A percentile compares a stretch with the other conserved stretches of the same genome.
phyloP scores from a whole-genome alignment of 345 rosid genomes.

The Brassica napus region DNA sequence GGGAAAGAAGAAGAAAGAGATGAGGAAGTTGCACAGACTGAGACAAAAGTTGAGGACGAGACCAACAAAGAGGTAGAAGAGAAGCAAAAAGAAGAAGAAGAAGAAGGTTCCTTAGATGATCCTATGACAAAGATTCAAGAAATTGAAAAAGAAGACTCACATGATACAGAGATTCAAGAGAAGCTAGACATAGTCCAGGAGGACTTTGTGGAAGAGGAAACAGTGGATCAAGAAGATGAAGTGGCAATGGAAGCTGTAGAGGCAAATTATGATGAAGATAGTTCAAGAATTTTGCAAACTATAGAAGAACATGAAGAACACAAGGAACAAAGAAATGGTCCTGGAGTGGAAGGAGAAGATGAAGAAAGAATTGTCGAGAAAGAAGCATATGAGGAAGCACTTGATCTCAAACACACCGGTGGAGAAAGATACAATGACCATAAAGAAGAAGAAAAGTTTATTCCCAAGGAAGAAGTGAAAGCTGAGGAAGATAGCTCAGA shows the following conservation, averaged over 20 bases:
- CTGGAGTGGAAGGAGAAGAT: not conserved
- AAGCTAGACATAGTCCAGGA: conserved; percentile 8
- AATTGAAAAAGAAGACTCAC: conserved; percentile 5
- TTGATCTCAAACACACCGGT: conserved; percentile 3
- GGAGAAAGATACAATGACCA: not conserved
- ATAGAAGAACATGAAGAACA: not conserved
- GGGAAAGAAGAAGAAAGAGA: conserved; percentile 5
- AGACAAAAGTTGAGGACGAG: not conserved
- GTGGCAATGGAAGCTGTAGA: not conserved
- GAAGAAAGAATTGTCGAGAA: not conserved
- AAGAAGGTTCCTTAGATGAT: not conserved
- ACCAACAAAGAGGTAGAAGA: not conserved
- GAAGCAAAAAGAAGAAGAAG: not conserved
- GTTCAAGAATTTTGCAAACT: not conserved
- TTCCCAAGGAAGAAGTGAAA: not conserved
- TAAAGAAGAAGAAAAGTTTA: not conserved
- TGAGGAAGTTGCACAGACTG: not conserved
- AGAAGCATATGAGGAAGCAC: not conserved
- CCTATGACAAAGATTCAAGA: not conserved
- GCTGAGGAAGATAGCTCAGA: conserved; percentile 3
- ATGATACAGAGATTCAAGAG: not conserved
- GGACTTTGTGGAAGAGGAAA: not conserved
- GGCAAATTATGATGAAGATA: not conserved
- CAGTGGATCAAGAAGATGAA: not conserved
- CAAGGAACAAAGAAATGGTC: not conserved